These are phyloP conservation scores for Lasiosphaeriaceae sp. DNA, from an alignment of 495 filamentous ascomycete genomes.

Conservation along the genomic window DNA sequence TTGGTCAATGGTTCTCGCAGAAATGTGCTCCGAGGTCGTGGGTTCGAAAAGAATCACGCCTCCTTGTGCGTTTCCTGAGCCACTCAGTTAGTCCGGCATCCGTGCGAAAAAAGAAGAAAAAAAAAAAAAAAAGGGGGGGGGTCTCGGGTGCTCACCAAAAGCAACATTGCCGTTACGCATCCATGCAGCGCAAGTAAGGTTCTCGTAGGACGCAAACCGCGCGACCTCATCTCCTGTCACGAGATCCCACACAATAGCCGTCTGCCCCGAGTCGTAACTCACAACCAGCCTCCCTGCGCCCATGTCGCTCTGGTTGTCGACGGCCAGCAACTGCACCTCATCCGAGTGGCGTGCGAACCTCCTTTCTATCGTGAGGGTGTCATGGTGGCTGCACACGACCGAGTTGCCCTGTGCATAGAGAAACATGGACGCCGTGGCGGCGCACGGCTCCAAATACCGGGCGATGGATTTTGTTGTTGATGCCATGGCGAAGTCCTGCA, in stretches of 20 bases:
- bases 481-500: constrained; percentile 45
- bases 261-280: constrained; percentile 88
- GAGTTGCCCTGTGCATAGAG: constrained; percentile 77
- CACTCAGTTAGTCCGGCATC: constrained; percentile 15
- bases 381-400: constrained; percentile 82
- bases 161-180: constrained; percentile 97
- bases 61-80: constrained; percentile 76
- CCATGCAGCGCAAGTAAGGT: constrained; percentile 81
- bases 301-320: constrained; percentile 88
- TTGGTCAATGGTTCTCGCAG: constrained; percentile 87
- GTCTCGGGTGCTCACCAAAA: constrained; percentile 63
- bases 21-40: constrained; percentile 86
- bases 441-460: constrained; percentile 73
- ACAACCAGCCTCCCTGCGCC: constrained; percentile 83
- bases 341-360: constrained; percentile 82
- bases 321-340: constrained; percentile 74
- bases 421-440: constrained; percentile 81
- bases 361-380: constrained; percentile 85
- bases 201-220: constrained; percentile 84
- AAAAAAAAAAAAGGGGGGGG: constrained; percentile 16
- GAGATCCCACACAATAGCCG: constrained; percentile 94
- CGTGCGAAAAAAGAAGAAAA: background rate
- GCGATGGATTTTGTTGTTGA: constrained; percentile 45
- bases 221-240: constrained; percentile 88
- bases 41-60: constrained; percentile 95